Percentiles rank a stretch among this genome's conserved stretches.
These are phyloP conservation scores for Opeltia flavorubescens DNA, from an alignment of 495 filamentous ascomycete species.

Conservation along the genomic window DNA sequence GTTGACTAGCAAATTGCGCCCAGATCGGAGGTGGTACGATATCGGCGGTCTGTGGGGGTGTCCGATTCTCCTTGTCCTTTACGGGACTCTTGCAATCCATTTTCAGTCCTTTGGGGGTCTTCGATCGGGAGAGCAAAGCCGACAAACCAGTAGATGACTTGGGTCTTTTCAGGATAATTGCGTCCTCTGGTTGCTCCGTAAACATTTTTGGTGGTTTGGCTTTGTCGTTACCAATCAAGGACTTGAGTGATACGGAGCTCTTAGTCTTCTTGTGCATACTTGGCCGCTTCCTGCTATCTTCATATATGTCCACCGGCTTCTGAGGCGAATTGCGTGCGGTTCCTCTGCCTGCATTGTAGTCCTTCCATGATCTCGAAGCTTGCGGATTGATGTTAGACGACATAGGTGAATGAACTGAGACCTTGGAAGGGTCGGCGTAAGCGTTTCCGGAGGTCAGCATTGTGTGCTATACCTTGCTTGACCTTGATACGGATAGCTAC, in stretches of 20 bases:
- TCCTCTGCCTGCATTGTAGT: constrained; percentile 17
- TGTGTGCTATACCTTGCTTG: too few species aligned
- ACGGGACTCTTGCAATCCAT: constrained; percentile 24
- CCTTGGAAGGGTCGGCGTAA: constrained; percentile 15
- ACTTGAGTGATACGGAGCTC: constrained; percentile 52
- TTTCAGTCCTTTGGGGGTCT: constrained; percentile 39
- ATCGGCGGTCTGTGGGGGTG: constrained; percentile 32
- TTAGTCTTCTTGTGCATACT: constrained; percentile 47
- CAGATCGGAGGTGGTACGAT: constrained; percentile 58
- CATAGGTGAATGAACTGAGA: too few species aligned
- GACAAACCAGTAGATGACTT: constrained; percentile 73
- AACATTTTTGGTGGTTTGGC: constrained; percentile 37
- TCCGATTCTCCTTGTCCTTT: constrained; percentile 71
- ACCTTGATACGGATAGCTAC: too few species aligned
- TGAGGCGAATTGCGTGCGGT: constrained; percentile 7
- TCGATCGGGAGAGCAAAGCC: constrained; percentile 46
- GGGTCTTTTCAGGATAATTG: constrained; percentile 58
- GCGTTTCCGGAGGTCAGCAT: constrained; percentile 11
- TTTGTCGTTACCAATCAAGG: constrained; percentile 39
- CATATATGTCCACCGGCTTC: constrained; percentile 7
- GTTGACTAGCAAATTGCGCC: constrained; percentile 49
- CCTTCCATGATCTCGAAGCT: constrained; percentile 16
- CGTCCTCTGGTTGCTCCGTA: constrained; percentile 16
- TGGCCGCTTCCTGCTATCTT: constrained; percentile 5
- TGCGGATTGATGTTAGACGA: too few species aligned